Base-by-base conservation (phyloP, 2,329 filamentous ascomycete species). In the Verticillium isaacii region DNA sequence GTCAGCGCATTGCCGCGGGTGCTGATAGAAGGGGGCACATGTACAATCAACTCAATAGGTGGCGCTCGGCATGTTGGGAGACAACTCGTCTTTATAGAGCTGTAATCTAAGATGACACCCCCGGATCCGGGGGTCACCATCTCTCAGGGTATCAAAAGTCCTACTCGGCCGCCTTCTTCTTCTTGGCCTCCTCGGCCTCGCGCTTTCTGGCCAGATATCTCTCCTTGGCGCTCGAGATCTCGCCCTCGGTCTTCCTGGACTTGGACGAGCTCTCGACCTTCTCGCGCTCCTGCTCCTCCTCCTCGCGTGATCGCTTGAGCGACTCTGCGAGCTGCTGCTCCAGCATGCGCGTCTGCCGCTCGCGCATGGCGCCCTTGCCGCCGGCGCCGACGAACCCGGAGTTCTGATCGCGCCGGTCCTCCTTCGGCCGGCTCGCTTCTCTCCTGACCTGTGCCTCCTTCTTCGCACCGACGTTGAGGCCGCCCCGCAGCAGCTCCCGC, bases 221-320 rank as follows among this genome's bases (percentile, higher is more conserved):
- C 75, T 93, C 91, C 74, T 87, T 91, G 1, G 91, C 91, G 69
- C 89, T 89, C 69, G 85, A 89, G 64, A 94, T 89, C 58, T 94
- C 91, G 19, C 80, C 78, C 57, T 88, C 86, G 1, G 91, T 94
- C 83, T 95, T 95, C 69, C 86, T 83, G 67, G 88, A 90, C 83
- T 94, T 95, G 39, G 85, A 79, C 17, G 85, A 84, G 62, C 86
- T 82, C 74, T 91, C 88, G 23, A 88, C 70, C 71, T 82, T 80
- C 64, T 85, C 82, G 66, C 78, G 77, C 67, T 86, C 83, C 69
- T 90, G 86, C 62, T 89, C 85, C 57, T 89, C 89, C 64, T 78
- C 75, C 64, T 92, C 89, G 12, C 89, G 78, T 50, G 87, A 85
- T 60, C 91, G 80, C 78, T 94, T 94, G 25, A 89, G 82, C 39